Percentiles rank a stretch among this genome's conserved stretches.
These are phyloP conservation scores for Zopfia rhizophila DNA, from an alignment of 2,329 filamentous ascomycete genomes.

Conservation along the genomic window DNA sequence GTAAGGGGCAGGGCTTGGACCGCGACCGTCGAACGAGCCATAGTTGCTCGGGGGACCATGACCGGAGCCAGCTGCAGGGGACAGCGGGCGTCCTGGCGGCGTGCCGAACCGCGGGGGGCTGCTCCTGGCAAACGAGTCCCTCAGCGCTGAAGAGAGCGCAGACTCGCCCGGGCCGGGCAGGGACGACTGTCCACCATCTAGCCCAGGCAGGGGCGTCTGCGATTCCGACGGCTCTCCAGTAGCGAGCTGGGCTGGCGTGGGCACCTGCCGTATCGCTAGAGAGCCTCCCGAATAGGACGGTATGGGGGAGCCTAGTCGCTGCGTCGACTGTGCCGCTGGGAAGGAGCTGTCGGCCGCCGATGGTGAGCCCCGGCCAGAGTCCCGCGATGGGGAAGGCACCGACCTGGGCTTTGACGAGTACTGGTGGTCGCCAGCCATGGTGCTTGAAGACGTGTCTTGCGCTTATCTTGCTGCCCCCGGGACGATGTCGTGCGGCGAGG, in stretches of 20 bases:
- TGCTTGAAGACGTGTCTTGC: neutral
- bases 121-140: slow-evolving; percentile 74
- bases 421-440: slow-evolving; percentile 12
- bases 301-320: slow-evolving; percentile 65
- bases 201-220: slow-evolving; percentile 73
- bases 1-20: slow-evolving; percentile 67
- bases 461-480: no score
- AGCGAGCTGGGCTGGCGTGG: slow-evolving; percentile 59
- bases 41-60: slow-evolving; percentile 76
- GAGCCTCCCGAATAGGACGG: slow-evolving; percentile 59
- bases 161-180: slow-evolving; percentile 83
- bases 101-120: slow-evolving; percentile 74
- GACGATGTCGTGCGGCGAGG: no score
- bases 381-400: slow-evolving; percentile 40
- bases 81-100: slow-evolving; percentile 64
- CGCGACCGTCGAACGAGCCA: slow-evolving; percentile 82
- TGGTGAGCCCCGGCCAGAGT: slow-evolving; percentile 40
- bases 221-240: slow-evolving; percentile 47
- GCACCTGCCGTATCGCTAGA: slow-evolving; percentile 62
- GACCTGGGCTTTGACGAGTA: slow-evolving; percentile 35
- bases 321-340: slow-evolving; percentile 64
- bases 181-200: slow-evolving; percentile 65
- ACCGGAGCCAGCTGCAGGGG: slow-evolving; percentile 64
- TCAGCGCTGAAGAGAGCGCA: slow-evolving; percentile 87
- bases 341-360: slow-evolving; percentile 52